These are phyloP conservation scores for Solanum aculeatissimum DNA, from an alignment of 305 asterid species.

Conservation along the genomic window DNA sequence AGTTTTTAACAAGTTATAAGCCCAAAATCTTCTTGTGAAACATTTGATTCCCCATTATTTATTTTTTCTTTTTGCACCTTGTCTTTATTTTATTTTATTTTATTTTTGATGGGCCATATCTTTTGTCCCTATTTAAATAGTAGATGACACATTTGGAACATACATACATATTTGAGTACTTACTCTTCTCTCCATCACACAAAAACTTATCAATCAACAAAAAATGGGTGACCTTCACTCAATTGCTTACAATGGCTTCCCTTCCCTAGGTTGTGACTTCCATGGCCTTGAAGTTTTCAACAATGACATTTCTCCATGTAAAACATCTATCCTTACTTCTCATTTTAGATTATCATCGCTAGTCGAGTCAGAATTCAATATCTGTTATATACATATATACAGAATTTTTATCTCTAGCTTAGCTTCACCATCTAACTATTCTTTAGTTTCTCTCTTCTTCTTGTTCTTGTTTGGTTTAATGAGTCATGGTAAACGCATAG, in stretches of 20 bases:
- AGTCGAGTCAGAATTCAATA: neutral
- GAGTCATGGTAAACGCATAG: neutral
- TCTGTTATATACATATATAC: neutral
- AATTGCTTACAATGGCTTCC: slow-evolving; percentile 32
- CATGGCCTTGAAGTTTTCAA: slow-evolving; percentile 58
- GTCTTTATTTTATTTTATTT: neutral
- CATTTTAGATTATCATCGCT: neutral
- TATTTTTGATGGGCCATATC: neutral
- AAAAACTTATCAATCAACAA: neutral
- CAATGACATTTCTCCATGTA: slow-evolving; percentile 41
- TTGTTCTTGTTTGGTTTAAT: neutral
- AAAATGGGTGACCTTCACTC: slow-evolving; percentile 40
- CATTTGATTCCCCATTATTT: neutral
- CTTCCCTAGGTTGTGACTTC: slow-evolving; percentile 26
- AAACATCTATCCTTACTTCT: neutral
- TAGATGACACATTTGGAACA: neutral
- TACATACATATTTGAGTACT: neutral
- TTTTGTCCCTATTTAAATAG: slow-evolving; percentile 2
- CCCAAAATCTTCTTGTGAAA: neutral
- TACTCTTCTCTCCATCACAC: neutral
- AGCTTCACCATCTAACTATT: neutral
- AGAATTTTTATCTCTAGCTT: neutral
- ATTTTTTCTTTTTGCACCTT: slow-evolving; percentile 1
- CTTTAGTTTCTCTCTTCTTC: neutral
- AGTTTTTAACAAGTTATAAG: neutral